Conservation (phyloP, 1,284 basidiomycete species). For the Phenoliferia sp. region DNA sequence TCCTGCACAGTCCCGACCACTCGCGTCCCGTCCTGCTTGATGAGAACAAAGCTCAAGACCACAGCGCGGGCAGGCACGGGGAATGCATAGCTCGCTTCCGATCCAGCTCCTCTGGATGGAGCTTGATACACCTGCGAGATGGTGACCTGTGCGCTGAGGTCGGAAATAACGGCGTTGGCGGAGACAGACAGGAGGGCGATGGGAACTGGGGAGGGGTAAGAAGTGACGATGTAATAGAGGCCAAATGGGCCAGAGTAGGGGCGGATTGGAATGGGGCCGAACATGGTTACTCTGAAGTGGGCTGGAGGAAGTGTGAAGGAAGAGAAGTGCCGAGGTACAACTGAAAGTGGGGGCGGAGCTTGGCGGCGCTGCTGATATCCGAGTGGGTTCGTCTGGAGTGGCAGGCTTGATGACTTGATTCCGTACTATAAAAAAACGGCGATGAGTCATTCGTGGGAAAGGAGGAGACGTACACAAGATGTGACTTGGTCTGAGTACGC, state of each 20-base stretch:
- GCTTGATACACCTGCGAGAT: slow-evolving; percentile 54
- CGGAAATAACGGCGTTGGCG: background rate
- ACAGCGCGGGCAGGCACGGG: slow-evolving; percentile 56
- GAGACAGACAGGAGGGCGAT: slow-evolving; percentile 6
- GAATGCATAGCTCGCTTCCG: slow-evolving; percentile 52
- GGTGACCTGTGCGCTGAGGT: slow-evolving; percentile 39
- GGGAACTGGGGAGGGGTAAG: background rate
- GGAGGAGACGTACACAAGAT: too few relatives aligned
- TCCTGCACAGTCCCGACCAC: slow-evolving; percentile 54
- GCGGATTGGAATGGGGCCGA: too few relatives aligned
- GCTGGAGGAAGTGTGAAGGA: too few relatives aligned
- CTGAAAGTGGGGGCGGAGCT: too few relatives aligned
- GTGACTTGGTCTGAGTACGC: too few relatives aligned
- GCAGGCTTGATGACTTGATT: too few relatives aligned
- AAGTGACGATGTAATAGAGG: background rate
- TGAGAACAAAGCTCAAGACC: slow-evolving; percentile 52
- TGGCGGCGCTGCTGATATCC: too few relatives aligned
- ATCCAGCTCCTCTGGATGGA: slow-evolving; percentile 37
- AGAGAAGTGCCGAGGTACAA: too few relatives aligned
- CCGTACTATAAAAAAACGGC: too few relatives aligned
- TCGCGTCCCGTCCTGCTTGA: slow-evolving; percentile 44
- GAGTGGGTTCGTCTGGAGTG: too few relatives aligned
- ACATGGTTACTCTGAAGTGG: too few relatives aligned
- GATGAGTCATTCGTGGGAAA: too few relatives aligned
- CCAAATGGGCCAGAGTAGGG: background rate